phyloP scores from a whole-genome alignment of 352 stramenopile genomes.

The Phytopythium vexans region DNA sequence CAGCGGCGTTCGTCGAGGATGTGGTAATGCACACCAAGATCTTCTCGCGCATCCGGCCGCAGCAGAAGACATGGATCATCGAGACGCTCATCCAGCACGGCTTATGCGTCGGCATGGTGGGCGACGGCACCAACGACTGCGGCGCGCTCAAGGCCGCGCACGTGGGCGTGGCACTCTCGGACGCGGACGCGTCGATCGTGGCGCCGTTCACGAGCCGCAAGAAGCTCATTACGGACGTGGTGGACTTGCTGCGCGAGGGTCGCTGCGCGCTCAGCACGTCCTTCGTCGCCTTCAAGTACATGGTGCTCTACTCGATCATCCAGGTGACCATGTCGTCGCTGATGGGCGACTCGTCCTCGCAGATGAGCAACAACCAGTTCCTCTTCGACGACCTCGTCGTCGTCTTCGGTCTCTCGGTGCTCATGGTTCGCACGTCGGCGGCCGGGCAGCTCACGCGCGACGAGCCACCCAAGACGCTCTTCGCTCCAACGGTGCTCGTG shows the following conservation, averaged over 20 bases:
- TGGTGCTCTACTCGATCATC: slow-evolving; percentile 91
- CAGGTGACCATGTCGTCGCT: slow-evolving; percentile 69
- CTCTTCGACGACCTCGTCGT: slow-evolving; percentile 76
- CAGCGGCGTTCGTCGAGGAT: slow-evolving; percentile 44
- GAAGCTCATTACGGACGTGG: slow-evolving; percentile 79
- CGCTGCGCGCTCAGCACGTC: slow-evolving; percentile 87
- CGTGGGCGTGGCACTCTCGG: slow-evolving; percentile 85
- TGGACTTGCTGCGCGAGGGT: slow-evolving; percentile 85
- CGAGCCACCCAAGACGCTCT: slow-evolving; percentile 54
- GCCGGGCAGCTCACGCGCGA: slow-evolving; percentile 34
- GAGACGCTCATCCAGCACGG: slow-evolving; percentile 56
- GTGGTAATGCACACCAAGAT: slow-evolving; percentile 59
- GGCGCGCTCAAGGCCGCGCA: slow-evolving; percentile 90
- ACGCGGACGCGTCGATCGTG: slow-evolving; percentile 88
- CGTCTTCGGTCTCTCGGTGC: slow-evolving; percentile 62
- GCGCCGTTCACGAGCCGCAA: slow-evolving; percentile 88
- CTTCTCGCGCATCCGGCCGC: slow-evolving; percentile 66
- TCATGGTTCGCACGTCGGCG: slow-evolving; percentile 66
- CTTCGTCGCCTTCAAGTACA: slow-evolving; percentile 89
- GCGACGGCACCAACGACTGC: slow-evolving; percentile 86
- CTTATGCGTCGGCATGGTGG: slow-evolving; percentile 64
- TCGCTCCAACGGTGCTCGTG: slow-evolving; percentile 50
- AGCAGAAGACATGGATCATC: slow-evolving; percentile 82
- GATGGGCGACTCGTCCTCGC: slow-evolving; percentile 57
- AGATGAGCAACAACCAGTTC: slow-evolving; percentile 80